Conservation (phyloP, 345 rosid species). For the Erysimum cheiranthoides region DNA sequence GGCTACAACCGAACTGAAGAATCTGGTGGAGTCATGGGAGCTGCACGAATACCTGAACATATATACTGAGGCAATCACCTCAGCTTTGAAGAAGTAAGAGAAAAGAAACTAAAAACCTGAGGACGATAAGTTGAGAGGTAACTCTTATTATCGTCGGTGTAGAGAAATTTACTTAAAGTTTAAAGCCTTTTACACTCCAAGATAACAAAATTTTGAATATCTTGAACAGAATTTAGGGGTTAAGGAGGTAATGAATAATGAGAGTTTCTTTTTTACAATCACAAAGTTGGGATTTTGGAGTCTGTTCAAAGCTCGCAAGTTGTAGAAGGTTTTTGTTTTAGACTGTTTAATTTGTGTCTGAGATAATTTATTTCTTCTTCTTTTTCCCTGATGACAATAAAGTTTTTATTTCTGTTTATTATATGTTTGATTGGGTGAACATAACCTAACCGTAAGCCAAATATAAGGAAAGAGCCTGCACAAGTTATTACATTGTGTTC, state of each 20-base stretch:
- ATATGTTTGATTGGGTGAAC: conserved; percentile 21
- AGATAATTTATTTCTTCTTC: conserved; percentile 29
- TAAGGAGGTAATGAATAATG: conserved; percentile 39
- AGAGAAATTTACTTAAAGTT: conserved; percentile 33
- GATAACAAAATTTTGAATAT: conserved; percentile 37
- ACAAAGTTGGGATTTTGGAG: conserved; percentile 10
- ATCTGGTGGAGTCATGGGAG: conserved; percentile 35
- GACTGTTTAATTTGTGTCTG: conserved; percentile 32
- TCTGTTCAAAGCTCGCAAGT: conserved; percentile 34
- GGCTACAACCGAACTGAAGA: conserved; percentile 39
- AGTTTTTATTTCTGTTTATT: conserved; percentile 33
- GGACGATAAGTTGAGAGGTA: conserved; percentile 40
- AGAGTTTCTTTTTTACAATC: conserved; percentile 31
- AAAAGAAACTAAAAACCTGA: not conserved
- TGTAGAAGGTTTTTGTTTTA: conserved; percentile 24
- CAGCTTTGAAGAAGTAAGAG: conserved; percentile 40
- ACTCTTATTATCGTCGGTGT: conserved; percentile 38
- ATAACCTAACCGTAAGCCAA: not conserved
- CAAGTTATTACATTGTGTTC: conserved; percentile 25
- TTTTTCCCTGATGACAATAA: conserved; percentile 31
- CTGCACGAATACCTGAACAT: conserved; percentile 33
- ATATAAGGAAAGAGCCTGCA: conserved; percentile 19
- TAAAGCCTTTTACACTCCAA: conserved; percentile 37
- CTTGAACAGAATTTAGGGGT: conserved; percentile 34
- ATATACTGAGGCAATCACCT: conserved; percentile 16